Conservation (phyloP, 306 rosid species). For the Casuarina cunninghamiana region DNA sequence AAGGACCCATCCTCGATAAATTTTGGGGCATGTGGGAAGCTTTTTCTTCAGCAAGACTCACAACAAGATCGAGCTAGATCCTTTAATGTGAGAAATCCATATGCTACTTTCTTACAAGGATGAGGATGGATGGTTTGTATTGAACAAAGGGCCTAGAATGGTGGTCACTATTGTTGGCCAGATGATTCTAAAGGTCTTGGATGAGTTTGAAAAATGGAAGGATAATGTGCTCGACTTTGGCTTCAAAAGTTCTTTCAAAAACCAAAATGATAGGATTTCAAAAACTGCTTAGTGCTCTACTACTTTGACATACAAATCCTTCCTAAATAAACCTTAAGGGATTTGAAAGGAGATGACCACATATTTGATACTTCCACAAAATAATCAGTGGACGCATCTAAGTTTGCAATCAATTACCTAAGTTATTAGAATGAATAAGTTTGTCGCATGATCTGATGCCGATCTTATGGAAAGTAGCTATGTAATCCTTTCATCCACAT, state of each 20-base stretch:
- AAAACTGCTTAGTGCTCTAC: neutral
- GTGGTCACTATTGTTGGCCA: conserved; percentile 26
- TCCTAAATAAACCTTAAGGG: neutral
- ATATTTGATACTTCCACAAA: conserved; percentile 12
- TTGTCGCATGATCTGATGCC: too few species aligned
- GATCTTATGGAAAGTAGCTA: too few species aligned
- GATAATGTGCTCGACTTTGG: neutral
- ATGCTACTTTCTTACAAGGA: conserved; percentile 38
- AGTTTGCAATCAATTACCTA: too few species aligned
- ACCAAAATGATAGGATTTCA: conserved; percentile 9
- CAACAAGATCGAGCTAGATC: conserved; percentile 7
- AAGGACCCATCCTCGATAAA: neutral
- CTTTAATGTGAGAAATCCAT: conserved; percentile 22
- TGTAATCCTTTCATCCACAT: too few species aligned
- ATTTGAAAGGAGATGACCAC: neutral
- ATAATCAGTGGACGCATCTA: too few species aligned
- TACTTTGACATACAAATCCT: neutral
- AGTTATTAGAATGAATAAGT: too few species aligned
- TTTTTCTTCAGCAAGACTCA: conserved; percentile 44
- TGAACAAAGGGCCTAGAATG: conserved; percentile 29
- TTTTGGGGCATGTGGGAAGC: conserved; percentile 37
- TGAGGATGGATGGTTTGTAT: conserved; percentile 37
- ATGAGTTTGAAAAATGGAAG: conserved; percentile 29
- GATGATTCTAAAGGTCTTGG: conserved; percentile 24
- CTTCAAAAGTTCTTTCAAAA: conserved; percentile 22